phyloP scores from a whole-genome alignment of 495 filamentous ascomycete species.

The Aspergillus diversus region DNA sequence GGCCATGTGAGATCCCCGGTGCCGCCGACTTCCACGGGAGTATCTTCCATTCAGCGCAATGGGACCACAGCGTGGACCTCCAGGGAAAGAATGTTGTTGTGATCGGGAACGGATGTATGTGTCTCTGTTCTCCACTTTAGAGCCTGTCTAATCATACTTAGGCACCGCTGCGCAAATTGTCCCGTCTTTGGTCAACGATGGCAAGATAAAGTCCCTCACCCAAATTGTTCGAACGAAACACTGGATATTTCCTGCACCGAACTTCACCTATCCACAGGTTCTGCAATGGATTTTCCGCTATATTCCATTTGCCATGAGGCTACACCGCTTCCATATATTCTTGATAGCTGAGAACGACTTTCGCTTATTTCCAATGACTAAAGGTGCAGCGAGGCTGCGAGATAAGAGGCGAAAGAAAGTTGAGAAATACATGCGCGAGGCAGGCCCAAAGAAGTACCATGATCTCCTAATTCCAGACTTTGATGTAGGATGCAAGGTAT shows the following conservation, averaged over 20 bases:
- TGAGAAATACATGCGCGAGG: slow-evolving; percentile 44
- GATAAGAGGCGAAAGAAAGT: slow-evolving; percentile 35
- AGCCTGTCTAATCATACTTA: slow-evolving; percentile 23
- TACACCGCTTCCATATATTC: slow-evolving; percentile 31
- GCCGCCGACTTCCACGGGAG: slow-evolving; percentile 52
- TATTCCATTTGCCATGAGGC: slow-evolving; percentile 31
- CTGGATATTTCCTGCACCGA: slow-evolving; percentile 30
- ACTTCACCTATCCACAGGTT: slow-evolving; percentile 20
- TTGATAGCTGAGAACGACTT: slow-evolving; percentile 39
- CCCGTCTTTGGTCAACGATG: slow-evolving; percentile 36
- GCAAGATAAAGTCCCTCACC: slow-evolving; percentile 26
- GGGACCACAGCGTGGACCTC: slow-evolving; percentile 59
- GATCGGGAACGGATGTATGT: slow-evolving; percentile 53
- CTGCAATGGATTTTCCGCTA: slow-evolving; percentile 33
- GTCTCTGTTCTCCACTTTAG: background rate
- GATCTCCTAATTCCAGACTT: slow-evolving; percentile 58
- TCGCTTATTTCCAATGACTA: slow-evolving; percentile 37
- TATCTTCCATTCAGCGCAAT: slow-evolving; percentile 62
- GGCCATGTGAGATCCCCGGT: slow-evolving; percentile 49
- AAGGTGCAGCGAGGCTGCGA: slow-evolving; percentile 32
- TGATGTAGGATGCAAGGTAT: slow-evolving; percentile 54
- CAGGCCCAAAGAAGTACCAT: slow-evolving; percentile 56
- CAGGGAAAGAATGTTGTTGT: slow-evolving; percentile 59
- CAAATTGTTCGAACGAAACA: slow-evolving; percentile 35
- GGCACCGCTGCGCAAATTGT: slow-evolving; percentile 50